Percentiles rank a stretch among this genome's conserved stretches.
phyloP scores from a whole-genome alignment of 2,329 filamentous ascomycete species.

The Lachnellula cervina region DNA sequence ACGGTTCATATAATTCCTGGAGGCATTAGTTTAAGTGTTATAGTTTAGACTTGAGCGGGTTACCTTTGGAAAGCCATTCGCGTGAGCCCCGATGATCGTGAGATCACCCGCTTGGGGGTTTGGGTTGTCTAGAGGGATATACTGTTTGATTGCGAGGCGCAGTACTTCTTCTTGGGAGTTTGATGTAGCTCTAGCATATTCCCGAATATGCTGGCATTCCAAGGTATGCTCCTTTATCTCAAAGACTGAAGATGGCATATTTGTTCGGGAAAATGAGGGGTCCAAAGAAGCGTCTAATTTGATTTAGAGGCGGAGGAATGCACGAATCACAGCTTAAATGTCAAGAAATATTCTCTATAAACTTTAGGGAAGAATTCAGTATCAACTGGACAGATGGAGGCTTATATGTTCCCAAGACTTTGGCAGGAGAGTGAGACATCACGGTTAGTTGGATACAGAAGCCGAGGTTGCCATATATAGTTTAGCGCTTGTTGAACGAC shows the following conservation, averaged over 20 bases:
- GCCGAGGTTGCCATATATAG: too few species aligned
- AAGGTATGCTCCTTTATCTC: constrained; percentile 69
- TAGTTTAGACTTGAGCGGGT: neutral
- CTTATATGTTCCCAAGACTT: too few species aligned
- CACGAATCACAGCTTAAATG: neutral
- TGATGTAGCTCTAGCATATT: constrained; percentile 70
- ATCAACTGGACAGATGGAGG: too few species aligned
- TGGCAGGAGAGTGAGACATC: too few species aligned
- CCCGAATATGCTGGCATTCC: constrained; percentile 72
- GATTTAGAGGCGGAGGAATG: neutral
- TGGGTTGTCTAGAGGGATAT: constrained; percentile 68
- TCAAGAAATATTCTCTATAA: too few species aligned
- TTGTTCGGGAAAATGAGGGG: constrained; percentile 15
- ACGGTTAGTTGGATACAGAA: too few species aligned
- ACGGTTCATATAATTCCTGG: constrained; percentile 84
- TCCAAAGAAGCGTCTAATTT: neutral
- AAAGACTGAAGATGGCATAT: constrained; percentile 40
- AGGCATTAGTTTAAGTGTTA: neutral
- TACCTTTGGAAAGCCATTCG: constrained; percentile 90
- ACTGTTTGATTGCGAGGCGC: constrained; percentile 77
- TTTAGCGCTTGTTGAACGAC: neutral
- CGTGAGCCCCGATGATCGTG: constrained; percentile 81
- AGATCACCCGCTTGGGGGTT: constrained; percentile 68
- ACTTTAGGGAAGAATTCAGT: too few species aligned
- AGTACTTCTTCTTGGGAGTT: constrained; percentile 70